Base-by-base conservation (phyloP, 2,329 filamentous ascomycete genomes). In the Coleophoma eucalyptorum region DNA sequence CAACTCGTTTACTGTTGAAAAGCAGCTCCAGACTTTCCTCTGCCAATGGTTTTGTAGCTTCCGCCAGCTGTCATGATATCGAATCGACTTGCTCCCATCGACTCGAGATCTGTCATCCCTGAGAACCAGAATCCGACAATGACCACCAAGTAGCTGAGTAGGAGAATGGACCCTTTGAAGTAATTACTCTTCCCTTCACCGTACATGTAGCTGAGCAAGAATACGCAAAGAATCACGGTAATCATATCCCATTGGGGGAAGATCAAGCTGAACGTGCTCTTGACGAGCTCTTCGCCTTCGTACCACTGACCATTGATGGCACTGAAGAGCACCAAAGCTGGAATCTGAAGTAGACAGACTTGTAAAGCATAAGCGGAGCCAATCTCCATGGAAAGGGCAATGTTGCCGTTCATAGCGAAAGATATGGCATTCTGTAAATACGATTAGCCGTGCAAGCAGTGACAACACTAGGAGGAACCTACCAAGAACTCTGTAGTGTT, bases 181-280 rank as follows among this genome's bases (percentile, higher is more conserved):
- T 99, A 99, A 71, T 99, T 99, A 76, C 92, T 97, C 82, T 99
- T 99, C 38, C 94, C 94, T 72, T 99, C 94, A 47, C 93, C 90
- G 62, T 97, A 96, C 77, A 99, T 93, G 75, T 97, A 96, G 63
- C 91, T 96, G 58, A 99, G 83, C 50, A 99, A 74, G 74, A 99
- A 96, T 16, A 99, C 91, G 63, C 93, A 97, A 15, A 99, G 74
- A 53, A 97, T 96, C 15, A 97, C 90, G 0, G 90, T 96, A 12
- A 97, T 86, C 90, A 99, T 95, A 68, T 99, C 94, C 93, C 93
- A 99, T 69, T 99, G 94, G 1, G 94, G 94, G 73, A 99, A 97
- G 42, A 97, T 90, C 33, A 99, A 80, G 34, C 84, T 89, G 67
- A 94, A 94, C 0, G 84, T 89, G 65, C 87, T 86, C 52, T 78